Base-by-base conservation (phyloP, 2,329 filamentous ascomycete genomes). In the Fusarium tjaetaba region DNA sequence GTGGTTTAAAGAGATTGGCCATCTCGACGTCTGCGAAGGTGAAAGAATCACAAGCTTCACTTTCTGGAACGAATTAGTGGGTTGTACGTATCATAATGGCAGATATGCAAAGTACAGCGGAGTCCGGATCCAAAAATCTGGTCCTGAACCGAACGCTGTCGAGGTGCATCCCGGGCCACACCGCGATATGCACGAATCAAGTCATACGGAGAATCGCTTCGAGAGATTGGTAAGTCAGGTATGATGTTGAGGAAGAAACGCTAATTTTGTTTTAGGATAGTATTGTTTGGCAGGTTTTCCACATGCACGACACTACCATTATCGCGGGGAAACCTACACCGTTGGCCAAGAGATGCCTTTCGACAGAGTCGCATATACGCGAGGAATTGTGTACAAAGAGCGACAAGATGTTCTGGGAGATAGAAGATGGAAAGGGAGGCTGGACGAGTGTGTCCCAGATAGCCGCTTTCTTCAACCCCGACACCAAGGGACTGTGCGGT, bases 381-480 rank as follows among this genome's bases (percentile, higher is more conserved):
- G 2, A 11, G 4, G 2, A 4, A 7, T 13, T 55, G 2, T n/a
- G 1, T 15, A 24, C 43, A 6, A 42, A 36, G 7, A 49, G 26
- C 7, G 11, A 18, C 1, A 70, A 49, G 43, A 9, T 70, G 4
- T 65, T 68, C 15, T 70, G 68, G 68, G 7, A 39, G 22, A n/a
- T 38, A 14, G 43, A 57, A 41, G 59, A 32, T 15, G 7, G 4
- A 9, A 18, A 48, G 4, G 48, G 16, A 3, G 34, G n/a, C 20
- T 61, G 42, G 53, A 20, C 45, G 1, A 18, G 4, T 2, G 55
- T 70, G 4, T 59, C 39, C 1, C n/a, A 48, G 3, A 61, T 70
- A 11, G 34, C 43, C 24, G 34, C 42, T 1, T 32, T 65, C 22
- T 69, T 65, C 5, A 38, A 49, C 4, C 5, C 34, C 4, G 4